Evolutionary conservation across 805 yeast genomes (phyloP), one percentile per base, ranked within the genome.

Genomic region (Ogataea salicorniae): DNA sequence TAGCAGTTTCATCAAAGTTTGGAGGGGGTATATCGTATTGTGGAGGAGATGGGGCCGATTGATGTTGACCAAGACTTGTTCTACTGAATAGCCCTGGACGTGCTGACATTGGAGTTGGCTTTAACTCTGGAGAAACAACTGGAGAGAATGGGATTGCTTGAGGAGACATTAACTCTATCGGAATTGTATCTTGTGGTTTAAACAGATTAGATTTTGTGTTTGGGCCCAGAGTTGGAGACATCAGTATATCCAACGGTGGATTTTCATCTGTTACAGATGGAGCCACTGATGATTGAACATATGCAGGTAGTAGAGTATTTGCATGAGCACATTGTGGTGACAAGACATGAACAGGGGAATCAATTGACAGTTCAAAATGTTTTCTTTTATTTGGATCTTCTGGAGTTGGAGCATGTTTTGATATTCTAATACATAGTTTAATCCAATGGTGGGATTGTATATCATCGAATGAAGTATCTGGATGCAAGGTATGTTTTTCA

Each of bases 371-470:
- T 69, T 94, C 99, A 62, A 86, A 94, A 62, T 90, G 97, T 62
- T 91, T 94, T 41, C 95, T 73, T 61, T 87, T 87, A 6, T 51
- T 43, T 2, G 68, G 67, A 37, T 67, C 63, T 22, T 63, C 69
- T 40, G 70, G 67, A 2, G 74, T 72, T 2, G 81, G 77, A 39
- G 85, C 82, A n/a, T 74, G 61, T 54, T 77, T 79, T 5, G 96
- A 87, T 37, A 94, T 72, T 44, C 98, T 71, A 45, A 94, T 68
- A 53, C 95, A 85, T 15, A 94, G 77, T 67, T 94, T 94, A 58
- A 94, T 82, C 97, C 99, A 94, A 68, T 94, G 99, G 59, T 87
- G 92, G 6, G 94, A 77, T 67, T 89, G 91, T 52, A 94, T 89
- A 56, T 81, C 82, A 22, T 77, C 79, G 56, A 76, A 84, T 3